Base-by-base conservation (phyloP, 768 basidiomycete genomes). In the Botryobasidium botryosum region DNA sequence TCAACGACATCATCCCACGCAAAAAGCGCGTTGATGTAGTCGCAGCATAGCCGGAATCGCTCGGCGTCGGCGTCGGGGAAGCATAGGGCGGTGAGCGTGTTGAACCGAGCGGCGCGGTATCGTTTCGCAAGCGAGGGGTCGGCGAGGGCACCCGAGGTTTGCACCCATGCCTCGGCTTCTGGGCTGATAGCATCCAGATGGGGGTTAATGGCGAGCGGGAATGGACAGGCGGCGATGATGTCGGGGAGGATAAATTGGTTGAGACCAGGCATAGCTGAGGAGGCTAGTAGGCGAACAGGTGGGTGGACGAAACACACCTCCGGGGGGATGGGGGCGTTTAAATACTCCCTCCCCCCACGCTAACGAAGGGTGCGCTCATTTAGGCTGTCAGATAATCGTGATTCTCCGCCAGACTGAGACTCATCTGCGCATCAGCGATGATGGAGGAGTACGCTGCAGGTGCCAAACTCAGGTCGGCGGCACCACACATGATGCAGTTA, bases 1-100 rank as follows among this genome's bases (percentile, higher is more conserved):
- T 50, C 49, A 2, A 45, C 43, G n/a, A 50, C 23, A 36, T 50
- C 49, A 25, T 50, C 49, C 7, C 41, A 44, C 8, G 45, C 45
- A 31, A 50, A 50, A n/a, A 50, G 29, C 20, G 31, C 39, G 21
- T 50, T 46, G 39, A 50, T 40, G 25, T 26, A 50, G 28, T 50
- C 49, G 38, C 46, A 47, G 6, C 38, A 21, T 23, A 49, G 17
- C 4, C 48, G 25, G 46, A 47, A 47, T 3, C 42, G 25, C 17
- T 45, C 40, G n/a, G 41, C 21, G 31, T 47, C 40, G 42, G 46
- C 46, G 15, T 47, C 46, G 5, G 46, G 40, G 28, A 42, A 47
- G 29, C 46, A 47, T 32, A 47, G 41, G 39, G 46, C 46, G 6
- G 46, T 47, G 40, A 47, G 46, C 27, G 43, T 21, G 6, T 40